These are phyloP conservation scores for Fusarium albosuccineum DNA, from an alignment of 2,329 filamentous ascomycete genomes.

Conservation along the genomic window DNA sequence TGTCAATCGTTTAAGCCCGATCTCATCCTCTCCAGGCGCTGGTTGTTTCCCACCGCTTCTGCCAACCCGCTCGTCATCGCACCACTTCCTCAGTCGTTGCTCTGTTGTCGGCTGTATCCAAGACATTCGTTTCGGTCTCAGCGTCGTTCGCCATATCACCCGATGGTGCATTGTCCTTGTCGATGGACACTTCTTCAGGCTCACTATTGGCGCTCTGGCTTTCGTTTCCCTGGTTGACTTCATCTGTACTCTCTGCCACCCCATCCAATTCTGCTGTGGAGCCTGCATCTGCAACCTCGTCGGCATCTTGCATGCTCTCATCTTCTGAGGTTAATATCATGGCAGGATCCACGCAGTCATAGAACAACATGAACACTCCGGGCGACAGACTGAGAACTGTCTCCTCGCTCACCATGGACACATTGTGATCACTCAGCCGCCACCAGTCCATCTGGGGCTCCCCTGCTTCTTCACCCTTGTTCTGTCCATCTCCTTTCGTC, in stretches of 20 bases:
- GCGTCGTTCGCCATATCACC: slow-evolving; percentile 10
- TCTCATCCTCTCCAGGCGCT: slow-evolving; percentile 1
- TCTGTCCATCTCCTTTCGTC: slow-evolving; percentile 15
- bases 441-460: slow-evolving; percentile 77
- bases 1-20: not conserved
- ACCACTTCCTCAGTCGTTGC: slow-evolving; percentile 10
- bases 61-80: not conserved
- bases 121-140: slow-evolving; percentile 29
- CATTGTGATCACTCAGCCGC: slow-evolving; percentile 90
- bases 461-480: slow-evolving; percentile 38
- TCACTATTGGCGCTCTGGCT: slow-evolving; percentile 17
- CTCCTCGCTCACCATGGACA: slow-evolving; percentile 79
- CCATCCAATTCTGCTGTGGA: slow-evolving; percentile 6
- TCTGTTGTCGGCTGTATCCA: slow-evolving; percentile 7
- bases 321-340: slow-evolving; percentile 57
- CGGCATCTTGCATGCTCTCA: slow-evolving; percentile 38
- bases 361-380: slow-evolving; percentile 97
- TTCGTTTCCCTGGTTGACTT: slow-evolving; percentile 24
- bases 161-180: slow-evolving; percentile 23
- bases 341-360: slow-evolving; percentile 77
- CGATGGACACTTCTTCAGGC: slow-evolving; percentile 17
- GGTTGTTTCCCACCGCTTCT: not conserved
- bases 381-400: slow-evolving; percentile 77
- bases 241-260: slow-evolving; percentile 8
- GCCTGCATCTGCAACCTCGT: slow-evolving; percentile 30